These are phyloP conservation scores for Chlorella ohadii DNA, from an alignment of 139 green algal genomes.

Conservation along the genomic window DNA sequence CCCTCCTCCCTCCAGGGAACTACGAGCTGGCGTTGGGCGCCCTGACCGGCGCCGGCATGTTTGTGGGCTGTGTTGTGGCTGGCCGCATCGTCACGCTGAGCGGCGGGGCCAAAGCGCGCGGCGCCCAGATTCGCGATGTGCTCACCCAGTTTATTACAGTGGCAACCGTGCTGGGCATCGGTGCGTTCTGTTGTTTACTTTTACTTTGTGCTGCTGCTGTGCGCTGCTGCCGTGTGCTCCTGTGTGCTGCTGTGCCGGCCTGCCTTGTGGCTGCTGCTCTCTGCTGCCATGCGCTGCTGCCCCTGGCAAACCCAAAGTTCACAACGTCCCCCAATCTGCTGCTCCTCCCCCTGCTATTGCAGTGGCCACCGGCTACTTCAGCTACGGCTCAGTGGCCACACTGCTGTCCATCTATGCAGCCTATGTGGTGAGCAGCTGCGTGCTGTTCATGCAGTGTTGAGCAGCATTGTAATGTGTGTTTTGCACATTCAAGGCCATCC, in stretches of 20 bases:
- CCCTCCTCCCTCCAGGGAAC: neutral
- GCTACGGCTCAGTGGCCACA: constrained; percentile 43
- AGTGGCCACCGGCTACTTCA: constrained; percentile 40
- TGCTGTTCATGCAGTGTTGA: too few species aligned
- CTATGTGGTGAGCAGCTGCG: constrained; percentile 57
- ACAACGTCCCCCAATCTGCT: too few species aligned
- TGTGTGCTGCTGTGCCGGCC: too few species aligned
- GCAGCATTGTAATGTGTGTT: too few species aligned
- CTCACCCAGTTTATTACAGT: constrained; percentile 61
- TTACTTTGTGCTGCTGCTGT: too few species aligned
- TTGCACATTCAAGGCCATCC: too few species aligned
- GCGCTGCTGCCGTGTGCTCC: too few species aligned
- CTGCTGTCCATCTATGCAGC: constrained; percentile 67
- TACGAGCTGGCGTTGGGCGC: constrained; percentile 55
- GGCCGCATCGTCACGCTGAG: constrained; percentile 61
- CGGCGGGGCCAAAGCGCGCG: constrained; percentile 64
- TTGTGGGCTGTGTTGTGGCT: constrained; percentile 78
- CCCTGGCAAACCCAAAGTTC: too few species aligned
- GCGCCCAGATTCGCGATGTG: constrained; percentile 85
- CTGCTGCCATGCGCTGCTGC: neutral
- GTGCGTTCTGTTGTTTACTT: too few species aligned
- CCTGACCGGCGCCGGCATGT: constrained; percentile 80
- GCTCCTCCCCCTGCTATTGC: neutral
- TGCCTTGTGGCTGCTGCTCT: neutral
- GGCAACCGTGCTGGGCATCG: constrained; percentile 24